A percentile compares a stretch with the other conserved stretches of the same genome.
Evolutionary conservation across 2,329 filamentous ascomycete genomes (phyloP).

Genomic region (Neonectria punicea): DNA sequence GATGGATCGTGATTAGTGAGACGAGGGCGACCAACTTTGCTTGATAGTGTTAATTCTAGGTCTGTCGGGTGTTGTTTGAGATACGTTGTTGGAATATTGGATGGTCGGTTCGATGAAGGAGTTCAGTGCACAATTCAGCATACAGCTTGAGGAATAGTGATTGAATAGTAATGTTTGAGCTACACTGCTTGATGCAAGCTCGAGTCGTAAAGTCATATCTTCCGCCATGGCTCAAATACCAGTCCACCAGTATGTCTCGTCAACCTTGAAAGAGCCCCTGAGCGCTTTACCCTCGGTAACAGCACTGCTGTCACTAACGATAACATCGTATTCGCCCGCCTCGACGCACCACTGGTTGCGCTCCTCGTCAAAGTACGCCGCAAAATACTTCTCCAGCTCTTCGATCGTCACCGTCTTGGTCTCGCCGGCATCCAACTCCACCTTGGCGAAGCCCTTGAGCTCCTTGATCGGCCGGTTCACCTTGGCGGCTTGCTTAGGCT

Average conservation of each 20-base stretch:
- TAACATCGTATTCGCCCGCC: constrained; percentile 71
- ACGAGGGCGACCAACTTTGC: too few relatives aligned
- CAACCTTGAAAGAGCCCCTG: constrained; percentile 64
- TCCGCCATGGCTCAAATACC: constrained; percentile 58
- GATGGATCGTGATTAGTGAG: background rate
- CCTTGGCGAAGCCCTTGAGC: constrained; percentile 73
- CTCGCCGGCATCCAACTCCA: constrained; percentile 69
- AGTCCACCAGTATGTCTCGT: constrained; percentile 74
- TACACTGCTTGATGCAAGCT: background rate
- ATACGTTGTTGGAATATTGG: background rate
- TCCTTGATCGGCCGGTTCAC: constrained; percentile 70
- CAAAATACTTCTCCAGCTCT: constrained; percentile 71
- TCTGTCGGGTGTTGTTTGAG: background rate
- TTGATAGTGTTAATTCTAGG: background rate
- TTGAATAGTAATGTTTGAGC: background rate
- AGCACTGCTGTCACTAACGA: constrained; percentile 68
- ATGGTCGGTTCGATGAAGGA: background rate
- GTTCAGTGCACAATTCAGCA: background rate
- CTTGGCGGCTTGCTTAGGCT: constrained; percentile 61
- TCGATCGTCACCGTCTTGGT: constrained; percentile 65
- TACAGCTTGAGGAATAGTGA: background rate
- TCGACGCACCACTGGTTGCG: constrained; percentile 73
- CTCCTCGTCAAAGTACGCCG: constrained; percentile 77
- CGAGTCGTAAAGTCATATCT: background rate
- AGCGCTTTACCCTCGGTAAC: constrained; percentile 59